Conservation (phyloP, 106 monocot genomes). For the Posidonia australis region DNA sequence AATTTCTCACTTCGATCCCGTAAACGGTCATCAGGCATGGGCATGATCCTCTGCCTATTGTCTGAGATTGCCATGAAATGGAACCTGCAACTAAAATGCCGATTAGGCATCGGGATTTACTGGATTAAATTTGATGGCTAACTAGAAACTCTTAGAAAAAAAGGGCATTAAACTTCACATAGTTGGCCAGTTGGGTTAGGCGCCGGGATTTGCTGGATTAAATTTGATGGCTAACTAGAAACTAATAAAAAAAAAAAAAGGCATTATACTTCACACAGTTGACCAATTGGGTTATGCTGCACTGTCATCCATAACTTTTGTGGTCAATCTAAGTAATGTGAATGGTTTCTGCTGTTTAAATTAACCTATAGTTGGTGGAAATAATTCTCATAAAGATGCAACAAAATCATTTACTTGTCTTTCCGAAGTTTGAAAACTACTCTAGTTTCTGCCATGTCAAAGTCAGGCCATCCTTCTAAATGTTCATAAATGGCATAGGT, state of each 20-base stretch:
- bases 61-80: slow-evolving; percentile 69
- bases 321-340: no score
- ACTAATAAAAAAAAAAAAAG: not conserved
- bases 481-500: slow-evolving; percentile 20
- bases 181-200: not conserved
- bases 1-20: slow-evolving; percentile 35
- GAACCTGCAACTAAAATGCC: slow-evolving; percentile 27
- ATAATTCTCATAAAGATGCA: no score
- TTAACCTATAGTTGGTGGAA: no score
- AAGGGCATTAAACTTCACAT: not conserved
- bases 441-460: slow-evolving; percentile 18
- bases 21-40: slow-evolving; percentile 58
- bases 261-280: not conserved
- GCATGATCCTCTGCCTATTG: slow-evolving; percentile 60
- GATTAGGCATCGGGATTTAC: not conserved
- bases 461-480: slow-evolving; percentile 15
- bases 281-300: no score
- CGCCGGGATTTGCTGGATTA: not conserved
- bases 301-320: no score
- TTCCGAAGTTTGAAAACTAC: slow-evolving; percentile 16
- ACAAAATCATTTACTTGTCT: slow-evolving; percentile 8
- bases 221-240: not conserved
- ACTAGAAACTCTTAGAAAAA: not conserved
- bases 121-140: not conserved
- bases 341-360: no score